Evolutionary conservation across 352 stramenopile species (phyloP), one percentile per base, ranked within the genome.

Genomic region (Pythium chondricola): DNA sequence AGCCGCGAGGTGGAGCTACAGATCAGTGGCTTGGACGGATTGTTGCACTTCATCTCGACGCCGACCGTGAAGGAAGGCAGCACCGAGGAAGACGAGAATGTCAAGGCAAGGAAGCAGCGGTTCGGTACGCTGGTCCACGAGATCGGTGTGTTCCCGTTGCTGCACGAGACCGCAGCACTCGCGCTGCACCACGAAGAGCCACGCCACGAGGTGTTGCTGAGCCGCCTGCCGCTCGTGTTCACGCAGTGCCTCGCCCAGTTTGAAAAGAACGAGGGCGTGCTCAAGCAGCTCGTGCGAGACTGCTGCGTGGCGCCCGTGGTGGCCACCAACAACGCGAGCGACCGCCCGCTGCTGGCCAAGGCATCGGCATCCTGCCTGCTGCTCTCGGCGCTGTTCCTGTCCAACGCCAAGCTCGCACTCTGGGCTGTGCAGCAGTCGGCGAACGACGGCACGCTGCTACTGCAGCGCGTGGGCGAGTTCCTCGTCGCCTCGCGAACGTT

Each of bases 191-290:
- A 37, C 26, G 22, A 49, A n/a, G 52, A 61, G 29, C 47, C 64
- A 3, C 49, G 63, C n/a, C 78, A 70, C 21, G 58, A 72, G 21
- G 56, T 79, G 17, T 43, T 89, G 33, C 51, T 91, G 11, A 90
- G 71, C 37, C 80, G 79, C 8, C 57, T 91, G 27, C 71, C 83
- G 41, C 61, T 93, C 21, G 75, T 93, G 14, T 93, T 92, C 44
- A 92, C 82, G n/a, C 79, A 93, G 51, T 87, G 76, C n/a, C 61
- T 93, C 0, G 70, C 77, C 20, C 72, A 80, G 32, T 78, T 91
- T 26, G 81, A 88, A 26, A 56, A 56, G 16, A 73, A 90, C 33
- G 82, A 93, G 20, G 54, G 40, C 21, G 59, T 74, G 40, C 50
- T 90, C 8, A 77, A 88, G 67, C 71, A 77, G 22, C 52, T 92